Base-by-base conservation (phyloP, 768 basidiomycete species). In the Punctularia strigosozonata region DNA sequence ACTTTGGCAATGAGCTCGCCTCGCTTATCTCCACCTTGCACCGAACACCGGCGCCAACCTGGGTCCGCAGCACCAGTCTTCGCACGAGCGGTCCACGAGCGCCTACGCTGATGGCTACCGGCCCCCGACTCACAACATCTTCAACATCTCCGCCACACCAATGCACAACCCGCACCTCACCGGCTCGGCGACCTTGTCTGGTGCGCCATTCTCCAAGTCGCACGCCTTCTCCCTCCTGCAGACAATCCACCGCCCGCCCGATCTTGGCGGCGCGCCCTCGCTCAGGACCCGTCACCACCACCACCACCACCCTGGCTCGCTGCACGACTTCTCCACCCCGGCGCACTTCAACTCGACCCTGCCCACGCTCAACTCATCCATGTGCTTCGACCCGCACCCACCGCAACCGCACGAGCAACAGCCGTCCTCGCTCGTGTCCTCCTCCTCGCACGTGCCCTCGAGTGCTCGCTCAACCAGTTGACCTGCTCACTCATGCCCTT, bases 1-100 rank as follows among this genome's bases (percentile, higher is more conserved):
- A 84, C 56, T 74, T 83, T 47, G 59, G 64, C 26, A 80, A 83
- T 55, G 84, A 85, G 45, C 70, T 84, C 23, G 77, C 72, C 1
- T 65, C 58, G 7, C 66, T 82, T 43, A 75, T 80, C 56, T 64
- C 57, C 39, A 46, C 58, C 1, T 50, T 55, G 3, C 52, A 54
- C 35, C n/a, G n/a, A n/a, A n/a, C n/a, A n/a, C n/a, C n/a, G n/a
- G n/a, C n/a, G 43, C 52, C 31, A 46, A 49, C 31, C 15, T 22
- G 3, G n/a, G n/a, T n/a, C n/a, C n/a, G n/a, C 46, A 36, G 2
- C 50, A 49, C 40, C 53, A 50, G 46, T 53, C 50, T 45, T 58
- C 67, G 7, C 58, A 64, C 36, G 69, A 68, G 24, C 61, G 65
- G 43, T 63, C 65, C 0, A 64, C 65, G 15, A 61, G 66, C 36